Conservation (phyloP, 352 stramenopile genomes). For the Pythium guiyangense region DNA sequence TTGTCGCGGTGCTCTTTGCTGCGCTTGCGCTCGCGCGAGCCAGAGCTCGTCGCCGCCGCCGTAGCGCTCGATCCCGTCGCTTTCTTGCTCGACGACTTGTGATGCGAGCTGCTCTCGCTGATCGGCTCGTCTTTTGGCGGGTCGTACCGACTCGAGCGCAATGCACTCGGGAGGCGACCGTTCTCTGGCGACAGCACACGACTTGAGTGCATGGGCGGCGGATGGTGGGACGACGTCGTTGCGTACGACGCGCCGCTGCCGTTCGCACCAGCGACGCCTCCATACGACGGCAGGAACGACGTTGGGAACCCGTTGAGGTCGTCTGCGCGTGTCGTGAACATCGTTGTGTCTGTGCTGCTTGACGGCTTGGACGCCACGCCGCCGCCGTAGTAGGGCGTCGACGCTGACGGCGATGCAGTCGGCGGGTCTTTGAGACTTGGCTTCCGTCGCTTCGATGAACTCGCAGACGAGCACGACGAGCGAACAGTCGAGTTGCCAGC, state of each 20-base stretch:
- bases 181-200: constrained; percentile 23
- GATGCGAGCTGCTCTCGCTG: constrained; percentile 12
- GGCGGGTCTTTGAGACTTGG: neutral
- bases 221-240: neutral
- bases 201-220: constrained; percentile 14
- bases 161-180: constrained; percentile 26
- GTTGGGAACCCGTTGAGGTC: neutral
- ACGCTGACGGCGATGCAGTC: neutral
- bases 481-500: constrained; percentile 19
- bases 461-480: constrained; percentile 28
- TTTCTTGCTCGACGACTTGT: constrained; percentile 4
- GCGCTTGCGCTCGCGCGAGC: constrained; percentile 3
- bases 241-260: neutral
- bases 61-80: constrained; percentile 1
- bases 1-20: constrained; percentile 7
- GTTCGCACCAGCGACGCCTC: neutral
- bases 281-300: constrained; percentile 4
- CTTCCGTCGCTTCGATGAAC: constrained; percentile 28
- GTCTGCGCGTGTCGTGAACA: constrained; percentile 8
- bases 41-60: constrained; percentile 3
- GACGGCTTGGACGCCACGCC: constrained; percentile 9
- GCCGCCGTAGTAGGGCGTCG: too few relatives aligned
- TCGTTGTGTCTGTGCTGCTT: constrained; percentile 19
- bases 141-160: constrained; percentile 24
- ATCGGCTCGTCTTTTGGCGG: constrained; percentile 6